Conservation (phyloP, 2,329 filamentous ascomycete genomes). For the Aulographum hederae region DNA sequence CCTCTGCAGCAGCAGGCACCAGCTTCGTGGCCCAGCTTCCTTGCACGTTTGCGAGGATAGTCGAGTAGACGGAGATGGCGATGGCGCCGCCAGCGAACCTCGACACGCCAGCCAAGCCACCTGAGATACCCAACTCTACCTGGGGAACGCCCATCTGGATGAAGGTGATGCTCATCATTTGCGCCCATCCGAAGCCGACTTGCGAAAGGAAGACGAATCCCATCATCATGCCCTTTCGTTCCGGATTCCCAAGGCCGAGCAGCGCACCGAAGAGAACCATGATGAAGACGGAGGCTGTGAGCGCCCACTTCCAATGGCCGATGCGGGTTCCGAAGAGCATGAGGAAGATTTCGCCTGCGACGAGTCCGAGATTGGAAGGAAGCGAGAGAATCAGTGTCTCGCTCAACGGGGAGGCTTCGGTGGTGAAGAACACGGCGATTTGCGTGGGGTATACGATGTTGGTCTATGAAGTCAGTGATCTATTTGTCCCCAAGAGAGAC, state of each 20-base stretch:
- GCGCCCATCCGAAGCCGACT: constrained; percentile 14
- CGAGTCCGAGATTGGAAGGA: constrained; percentile 4
- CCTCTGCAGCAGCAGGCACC: constrained; percentile 7
- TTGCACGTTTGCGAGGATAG: constrained; percentile 8
- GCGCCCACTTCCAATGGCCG: constrained; percentile 3
- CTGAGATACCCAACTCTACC: constrained; percentile 9
- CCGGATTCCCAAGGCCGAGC: constrained; percentile 2
- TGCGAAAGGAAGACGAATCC: constrained; percentile 8
- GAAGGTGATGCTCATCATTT: constrained; percentile 14
- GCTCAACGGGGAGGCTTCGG: neutral
- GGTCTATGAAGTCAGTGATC: too few species aligned
- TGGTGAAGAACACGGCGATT: constrained; percentile 3
- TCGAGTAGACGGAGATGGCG: constrained; percentile 5
- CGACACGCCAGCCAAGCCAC: constrained; percentile 7
- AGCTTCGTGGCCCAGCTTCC: constrained; percentile 2
- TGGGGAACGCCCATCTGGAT: constrained; percentile 14
- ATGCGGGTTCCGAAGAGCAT: constrained; percentile 3
- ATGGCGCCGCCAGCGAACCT: constrained; percentile 4
- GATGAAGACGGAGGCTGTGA: constrained; percentile 1
- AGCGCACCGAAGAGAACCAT: constrained; percentile 4
- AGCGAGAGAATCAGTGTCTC: constrained; percentile 1
- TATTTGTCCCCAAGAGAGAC: too few species aligned
- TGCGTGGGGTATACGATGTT: constrained; percentile 3
- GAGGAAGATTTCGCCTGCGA: constrained; percentile 3
- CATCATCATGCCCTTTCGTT: constrained; percentile 5